Evolutionary conservation across 495 filamentous ascomycete species (phyloP).

Genomic region (Copromyces sp.): DNA sequence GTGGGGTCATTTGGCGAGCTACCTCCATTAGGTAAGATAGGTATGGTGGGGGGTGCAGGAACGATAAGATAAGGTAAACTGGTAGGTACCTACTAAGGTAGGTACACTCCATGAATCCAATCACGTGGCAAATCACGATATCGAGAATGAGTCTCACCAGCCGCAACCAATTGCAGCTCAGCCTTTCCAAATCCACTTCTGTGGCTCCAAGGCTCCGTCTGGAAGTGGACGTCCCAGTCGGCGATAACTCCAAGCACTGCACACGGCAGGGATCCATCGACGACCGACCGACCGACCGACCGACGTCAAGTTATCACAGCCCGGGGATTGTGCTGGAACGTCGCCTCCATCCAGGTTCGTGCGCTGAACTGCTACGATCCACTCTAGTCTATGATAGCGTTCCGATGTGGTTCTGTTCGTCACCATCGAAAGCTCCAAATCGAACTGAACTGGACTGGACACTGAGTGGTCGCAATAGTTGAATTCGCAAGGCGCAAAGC

Average conservation of each 20-base stretch:
- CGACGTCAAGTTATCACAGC: constrained; percentile 24
- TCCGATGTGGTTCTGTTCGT: not conserved
- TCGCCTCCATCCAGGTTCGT: constrained; percentile 6
- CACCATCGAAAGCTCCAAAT: not conserved
- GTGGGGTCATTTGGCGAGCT: not conserved
- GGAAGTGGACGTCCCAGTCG: not conserved
- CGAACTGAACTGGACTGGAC: not conserved
- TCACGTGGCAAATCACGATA: not conserved
- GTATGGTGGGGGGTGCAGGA: not conserved
- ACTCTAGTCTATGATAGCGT: not conserved
- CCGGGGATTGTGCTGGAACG: constrained; percentile 3
- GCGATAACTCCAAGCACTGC: not conserved
- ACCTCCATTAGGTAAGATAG: too few species aligned
- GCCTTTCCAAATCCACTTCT: not conserved
- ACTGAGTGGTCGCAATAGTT: not conserved
- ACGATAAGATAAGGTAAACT: too few species aligned
- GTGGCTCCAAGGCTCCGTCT: not conserved
- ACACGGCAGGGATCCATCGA: constrained; percentile 11
- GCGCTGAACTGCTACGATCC: not conserved
- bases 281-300: constrained; percentile 10
- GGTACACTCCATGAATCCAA: not conserved
- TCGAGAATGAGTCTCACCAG: not conserved
- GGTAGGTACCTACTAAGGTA: too few species aligned
- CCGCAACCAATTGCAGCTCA: not conserved
- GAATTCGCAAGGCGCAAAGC: not conserved